Conservation (phyloP, 2,329 filamentous ascomycete species). For the Ascochyta clinopodiicola region DNA sequence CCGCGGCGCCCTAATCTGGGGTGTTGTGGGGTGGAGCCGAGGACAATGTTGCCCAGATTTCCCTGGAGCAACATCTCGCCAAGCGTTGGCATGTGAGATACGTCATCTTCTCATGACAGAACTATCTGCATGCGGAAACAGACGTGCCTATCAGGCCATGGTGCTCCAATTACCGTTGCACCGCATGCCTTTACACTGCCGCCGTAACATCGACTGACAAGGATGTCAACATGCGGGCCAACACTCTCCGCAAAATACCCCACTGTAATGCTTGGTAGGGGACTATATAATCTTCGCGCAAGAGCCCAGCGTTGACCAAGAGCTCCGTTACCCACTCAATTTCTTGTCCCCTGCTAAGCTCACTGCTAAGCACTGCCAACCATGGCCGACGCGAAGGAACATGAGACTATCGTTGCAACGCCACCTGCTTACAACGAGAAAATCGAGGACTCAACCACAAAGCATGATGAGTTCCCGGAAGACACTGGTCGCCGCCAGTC, state of each 20-base stretch:
- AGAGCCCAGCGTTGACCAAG: constrained; percentile 14
- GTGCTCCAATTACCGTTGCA: constrained; percentile 13
- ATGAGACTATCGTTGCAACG: neutral
- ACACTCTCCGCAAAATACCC: constrained; percentile 9
- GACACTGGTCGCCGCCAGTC: constrained; percentile 46
- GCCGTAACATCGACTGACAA: constrained; percentile 1
- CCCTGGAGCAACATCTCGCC: constrained; percentile 1
- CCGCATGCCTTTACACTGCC: constrained; percentile 3
- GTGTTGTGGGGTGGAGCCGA: constrained; percentile 16
- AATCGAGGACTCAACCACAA: constrained; percentile 10
- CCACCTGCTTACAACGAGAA: constrained; percentile 12
- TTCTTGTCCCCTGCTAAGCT: constrained; percentile 12
- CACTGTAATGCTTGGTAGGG: constrained; percentile 9
- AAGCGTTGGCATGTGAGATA: constrained; percentile 17
- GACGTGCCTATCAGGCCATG: constrained; percentile 4
- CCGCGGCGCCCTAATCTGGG: constrained; percentile 10
- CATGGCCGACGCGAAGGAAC: constrained; percentile 18
- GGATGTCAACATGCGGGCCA: constrained; percentile 3
- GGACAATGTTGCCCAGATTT: constrained; percentile 3
- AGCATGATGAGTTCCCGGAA: constrained; percentile 15
- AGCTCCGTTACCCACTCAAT: constrained; percentile 9
- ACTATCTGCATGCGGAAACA: constrained; percentile 5
- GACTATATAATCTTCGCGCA: constrained; percentile 12
- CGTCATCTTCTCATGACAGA: constrained; percentile 12
- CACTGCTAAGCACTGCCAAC: constrained; percentile 14